phyloP scores from a whole-genome alignment of 2,329 filamentous ascomycete species.

The Nemania sp. region DNA sequence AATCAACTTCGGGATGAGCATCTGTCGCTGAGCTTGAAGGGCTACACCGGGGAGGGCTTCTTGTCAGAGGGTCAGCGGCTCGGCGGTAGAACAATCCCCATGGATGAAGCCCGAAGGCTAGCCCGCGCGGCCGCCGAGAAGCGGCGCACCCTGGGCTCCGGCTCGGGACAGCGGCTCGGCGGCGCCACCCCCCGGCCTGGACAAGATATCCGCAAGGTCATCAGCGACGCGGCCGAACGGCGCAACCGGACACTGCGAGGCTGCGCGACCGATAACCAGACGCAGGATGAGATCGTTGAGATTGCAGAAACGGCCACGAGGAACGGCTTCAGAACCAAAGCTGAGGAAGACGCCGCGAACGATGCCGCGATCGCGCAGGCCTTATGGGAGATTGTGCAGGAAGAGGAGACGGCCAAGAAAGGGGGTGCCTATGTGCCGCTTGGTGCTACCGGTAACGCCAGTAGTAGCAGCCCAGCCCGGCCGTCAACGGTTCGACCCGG shows the following conservation, averaged over 20 bases:
- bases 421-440: conserved; percentile 57
- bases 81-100: conserved; percentile 68
- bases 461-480: neutral
- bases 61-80: conserved; percentile 74
- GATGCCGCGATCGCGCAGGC: conserved; percentile 85
- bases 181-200: conserved; percentile 59
- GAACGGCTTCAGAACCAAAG: conserved; percentile 80
- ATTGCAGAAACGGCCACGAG: conserved; percentile 66
- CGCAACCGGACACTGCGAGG: conserved; percentile 70
- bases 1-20: conserved; percentile 88
- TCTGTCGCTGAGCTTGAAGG: conserved; percentile 74
- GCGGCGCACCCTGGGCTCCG: conserved; percentile 59
- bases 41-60: conserved; percentile 91
- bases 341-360: conserved; percentile 87
- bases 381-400: conserved; percentile 82
- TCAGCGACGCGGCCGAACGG: conserved; percentile 72
- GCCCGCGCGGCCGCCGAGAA: conserved; percentile 77
- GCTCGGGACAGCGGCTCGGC: conserved; percentile 74
- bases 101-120: conserved; percentile 73
- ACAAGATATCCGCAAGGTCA: conserved; percentile 71
- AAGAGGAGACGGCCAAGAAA: conserved; percentile 67
- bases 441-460: conserved; percentile 43
- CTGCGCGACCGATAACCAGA: conserved; percentile 73
- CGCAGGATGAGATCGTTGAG: conserved; percentile 67
- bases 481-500: conserved; percentile 13